Evolutionary conservation across 2,329 filamentous ascomycete species (phyloP).

Genomic region (Diplodia sapinea): DNA sequence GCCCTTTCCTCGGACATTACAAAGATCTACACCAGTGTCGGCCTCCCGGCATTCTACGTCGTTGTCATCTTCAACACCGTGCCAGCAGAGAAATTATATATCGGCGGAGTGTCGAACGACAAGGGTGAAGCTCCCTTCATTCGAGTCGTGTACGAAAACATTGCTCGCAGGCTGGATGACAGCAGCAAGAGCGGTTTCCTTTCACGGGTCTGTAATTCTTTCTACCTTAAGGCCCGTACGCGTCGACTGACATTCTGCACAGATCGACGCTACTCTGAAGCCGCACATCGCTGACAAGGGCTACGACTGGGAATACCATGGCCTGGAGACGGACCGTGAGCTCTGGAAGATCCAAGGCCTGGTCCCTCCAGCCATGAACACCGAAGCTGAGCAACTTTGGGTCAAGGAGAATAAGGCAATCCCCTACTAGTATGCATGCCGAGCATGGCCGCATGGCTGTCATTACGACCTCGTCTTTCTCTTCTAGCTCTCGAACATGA

Average conservation of each 20-base stretch:
- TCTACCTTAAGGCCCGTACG: no score
- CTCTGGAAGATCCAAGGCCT: slow-evolving; percentile 56
- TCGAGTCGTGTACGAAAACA: slow-evolving; percentile 13
- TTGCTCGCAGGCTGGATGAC: slow-evolving; percentile 31
- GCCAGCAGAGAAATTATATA: slow-evolving; percentile 37
- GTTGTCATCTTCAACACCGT: slow-evolving; percentile 50
- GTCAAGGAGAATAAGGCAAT: slow-evolving; percentile 35
- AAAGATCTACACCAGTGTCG: slow-evolving; percentile 47
- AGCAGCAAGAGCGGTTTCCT: neutral
- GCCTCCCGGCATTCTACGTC: slow-evolving; percentile 55
- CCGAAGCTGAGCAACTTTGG: slow-evolving; percentile 45
- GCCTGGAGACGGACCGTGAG: slow-evolving; percentile 51
- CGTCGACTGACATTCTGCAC: neutral
- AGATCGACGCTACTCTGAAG: slow-evolving; percentile 44
- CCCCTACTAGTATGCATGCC: slow-evolving; percentile 12
- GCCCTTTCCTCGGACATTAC: slow-evolving; percentile 48
- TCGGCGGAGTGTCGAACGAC: slow-evolving; percentile 39
- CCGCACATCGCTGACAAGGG: slow-evolving; percentile 51
- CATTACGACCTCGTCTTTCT: neutral
- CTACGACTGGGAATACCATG: slow-evolving; percentile 52
- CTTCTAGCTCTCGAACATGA: slow-evolving; percentile 14
- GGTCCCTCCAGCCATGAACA: slow-evolving; percentile 43
- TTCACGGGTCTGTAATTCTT: neutral
- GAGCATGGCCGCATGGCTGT: neutral
- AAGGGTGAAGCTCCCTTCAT: neutral